Conservation (phyloP, 345 rosid species). For the Kernera saxatilis region DNA sequence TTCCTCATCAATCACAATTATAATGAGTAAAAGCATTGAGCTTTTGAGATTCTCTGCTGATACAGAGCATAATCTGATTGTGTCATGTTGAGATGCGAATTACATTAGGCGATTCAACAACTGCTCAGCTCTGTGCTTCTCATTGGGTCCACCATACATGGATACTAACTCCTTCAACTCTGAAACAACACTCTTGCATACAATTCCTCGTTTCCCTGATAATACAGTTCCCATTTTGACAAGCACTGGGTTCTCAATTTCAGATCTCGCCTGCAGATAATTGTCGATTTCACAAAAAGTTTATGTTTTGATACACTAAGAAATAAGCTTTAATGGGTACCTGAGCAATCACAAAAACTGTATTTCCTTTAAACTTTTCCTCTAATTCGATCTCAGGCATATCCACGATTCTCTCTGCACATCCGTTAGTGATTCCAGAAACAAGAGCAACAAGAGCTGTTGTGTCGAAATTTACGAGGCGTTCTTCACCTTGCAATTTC, state of each 20-base stretch:
- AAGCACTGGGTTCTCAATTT: constrained; percentile 52
- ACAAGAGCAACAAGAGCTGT: constrained; percentile 83
- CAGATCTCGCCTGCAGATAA: constrained; percentile 52
- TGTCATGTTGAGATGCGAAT: constrained; percentile 15
- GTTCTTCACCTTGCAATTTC: constrained; percentile 31
- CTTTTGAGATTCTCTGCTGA: neutral
- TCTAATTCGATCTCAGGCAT: constrained; percentile 43
- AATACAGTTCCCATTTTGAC: constrained; percentile 35
- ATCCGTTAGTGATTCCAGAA: constrained; percentile 83
- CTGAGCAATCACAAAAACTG: constrained; percentile 74
- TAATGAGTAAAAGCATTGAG: neutral
- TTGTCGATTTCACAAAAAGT: neutral
- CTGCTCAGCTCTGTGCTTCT: constrained; percentile 61
- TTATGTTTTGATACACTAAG: neutral
- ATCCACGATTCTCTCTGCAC: constrained; percentile 48
- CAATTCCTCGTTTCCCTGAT: constrained; percentile 52
- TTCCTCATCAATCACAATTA: neutral
- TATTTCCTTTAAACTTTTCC: constrained; percentile 71
- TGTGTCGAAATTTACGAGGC: constrained; percentile 65
- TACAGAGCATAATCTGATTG: neutral
- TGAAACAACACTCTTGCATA: constrained; percentile 50
- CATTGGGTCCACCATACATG: constrained; percentile 78
- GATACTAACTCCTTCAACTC: constrained; percentile 63
- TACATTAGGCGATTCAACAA: constrained; percentile 55
- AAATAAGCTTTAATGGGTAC: constrained; percentile 27